Evolutionary conservation across 2,329 filamentous ascomycete species (phyloP), one percentile per base, ranked within the genome.

Genomic region (Pyricularia sp.): DNA sequence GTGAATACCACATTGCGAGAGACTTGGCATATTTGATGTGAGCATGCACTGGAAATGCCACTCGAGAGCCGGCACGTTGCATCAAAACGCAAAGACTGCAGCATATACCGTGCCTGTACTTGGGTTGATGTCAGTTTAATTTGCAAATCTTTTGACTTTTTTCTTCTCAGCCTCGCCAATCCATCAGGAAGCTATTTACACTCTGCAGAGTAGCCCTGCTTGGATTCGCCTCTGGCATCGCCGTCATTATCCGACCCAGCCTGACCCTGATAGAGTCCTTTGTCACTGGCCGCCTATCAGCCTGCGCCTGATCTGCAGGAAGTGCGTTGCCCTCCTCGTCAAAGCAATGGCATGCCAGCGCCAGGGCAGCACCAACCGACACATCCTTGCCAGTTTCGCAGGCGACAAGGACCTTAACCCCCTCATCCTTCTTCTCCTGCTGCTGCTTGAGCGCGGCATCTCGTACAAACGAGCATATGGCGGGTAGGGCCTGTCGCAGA

Each of bases 181-280:
- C 84, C 88, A 98, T 94, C 67, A 98, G 80, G 74, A 92, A 97
- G 69, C 92, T 92, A 78, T 98, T 97, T 5, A 98, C 90, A 73
- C 92, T 94, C 78, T 97, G 94, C 55, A 98, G 80, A 0, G 94
- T 97, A 26, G 92, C 85, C 50, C 95, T 84, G 71, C 90, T 94
- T 0, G 94, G 94, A 76, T 96, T 97, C 2, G 90, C 91, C 72
- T 91, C 88, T 0, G 93, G 90, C 76, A 90, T 90, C 0, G 87
- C 87, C 5, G 89, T 90, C 78, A 94, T 92, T 73, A 98, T 92
- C 82, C 89, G 91, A n/a, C 91, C 90, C 36, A 98, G 82, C 68
- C 90, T 86, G 73, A 88, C 86, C 73, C 92, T 90, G 76, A 98
- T 93, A 66, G 90, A 83, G 10, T 84, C 82, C 79, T 99, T 98